Evolutionary conservation across 805 yeast species (phyloP).

Genomic region (Saturnispora silvae): DNA sequence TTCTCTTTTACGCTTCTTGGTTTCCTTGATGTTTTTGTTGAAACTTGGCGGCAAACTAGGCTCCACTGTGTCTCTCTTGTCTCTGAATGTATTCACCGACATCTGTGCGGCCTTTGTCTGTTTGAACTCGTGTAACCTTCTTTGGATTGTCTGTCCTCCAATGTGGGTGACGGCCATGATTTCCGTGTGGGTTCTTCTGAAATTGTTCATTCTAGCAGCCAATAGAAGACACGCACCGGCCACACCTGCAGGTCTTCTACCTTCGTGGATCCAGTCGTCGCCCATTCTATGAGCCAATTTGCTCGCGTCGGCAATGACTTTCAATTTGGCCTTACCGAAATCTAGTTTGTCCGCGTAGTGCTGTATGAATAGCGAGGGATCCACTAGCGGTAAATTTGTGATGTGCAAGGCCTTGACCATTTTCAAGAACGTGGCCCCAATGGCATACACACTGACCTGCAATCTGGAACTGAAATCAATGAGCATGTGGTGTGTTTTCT

Average conservation of each 20-base stretch:
- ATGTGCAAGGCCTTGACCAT: conserved; percentile 82
- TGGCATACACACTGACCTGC: conserved; percentile 84
- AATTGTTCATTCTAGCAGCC: conserved; percentile 95
- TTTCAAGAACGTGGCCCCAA: conserved; percentile 92
- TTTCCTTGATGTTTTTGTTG: conserved; percentile 46
- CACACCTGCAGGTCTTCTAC: conserved; percentile 95
- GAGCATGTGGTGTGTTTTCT: conserved; percentile 86
- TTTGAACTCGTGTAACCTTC: conserved; percentile 80
- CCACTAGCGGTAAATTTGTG: conserved; percentile 73
- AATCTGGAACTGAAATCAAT: conserved; percentile 88
- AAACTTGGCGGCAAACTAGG: conserved; percentile 78
- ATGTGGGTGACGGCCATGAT: conserved; percentile 92
- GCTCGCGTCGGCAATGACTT: conserved; percentile 81
- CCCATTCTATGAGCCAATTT: conserved; percentile 84
- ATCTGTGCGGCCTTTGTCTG: conserved; percentile 63
- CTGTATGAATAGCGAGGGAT: conserved; percentile 87
- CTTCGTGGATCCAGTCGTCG: conserved; percentile 91
- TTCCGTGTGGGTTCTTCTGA: conserved; percentile 84
- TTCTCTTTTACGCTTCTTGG: conserved; percentile 24
- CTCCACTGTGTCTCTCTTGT: conserved; percentile 27
- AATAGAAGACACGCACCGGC: conserved; percentile 93
- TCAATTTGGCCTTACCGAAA: conserved; percentile 61
- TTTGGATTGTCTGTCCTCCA: conserved; percentile 87
- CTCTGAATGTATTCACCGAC: conserved; percentile 65
- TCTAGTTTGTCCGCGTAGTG: conserved; percentile 85